These are phyloP conservation scores for Podaxis sp. DNA, from an alignment of 768 basidiomycete species.

Conservation along the genomic window DNA sequence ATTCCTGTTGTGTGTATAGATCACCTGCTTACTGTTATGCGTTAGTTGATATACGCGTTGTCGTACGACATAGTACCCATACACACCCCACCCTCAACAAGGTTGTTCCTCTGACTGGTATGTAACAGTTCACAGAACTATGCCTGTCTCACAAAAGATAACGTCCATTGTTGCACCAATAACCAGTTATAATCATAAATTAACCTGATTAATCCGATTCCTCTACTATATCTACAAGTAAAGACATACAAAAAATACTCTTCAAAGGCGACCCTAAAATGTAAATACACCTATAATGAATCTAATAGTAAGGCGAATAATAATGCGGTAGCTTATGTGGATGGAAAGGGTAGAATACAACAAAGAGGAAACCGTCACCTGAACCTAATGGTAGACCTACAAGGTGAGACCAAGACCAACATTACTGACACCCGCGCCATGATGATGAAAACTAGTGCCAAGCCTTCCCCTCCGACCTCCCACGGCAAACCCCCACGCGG, in stretches of 20 bases:
- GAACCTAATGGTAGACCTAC: background rate
- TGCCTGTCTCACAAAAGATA: background rate
- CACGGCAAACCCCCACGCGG: constrained; percentile 47
- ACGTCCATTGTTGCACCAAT: background rate
- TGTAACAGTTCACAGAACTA: too few species aligned
- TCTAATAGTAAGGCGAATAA: background rate
- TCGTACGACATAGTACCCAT: background rate
- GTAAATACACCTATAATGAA: background rate
- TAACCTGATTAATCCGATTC: constrained; percentile 1
- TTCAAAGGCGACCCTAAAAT: background rate
- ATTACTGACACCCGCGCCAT: background rate
- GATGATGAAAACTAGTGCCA: background rate
- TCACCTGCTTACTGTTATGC: background rate
- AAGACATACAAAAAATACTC: background rate
- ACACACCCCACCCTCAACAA: background rate
- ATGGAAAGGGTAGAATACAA: background rate
- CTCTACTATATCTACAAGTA: constrained; percentile 1
- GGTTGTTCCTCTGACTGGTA: background rate
- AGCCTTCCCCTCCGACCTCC: constrained; percentile 18
- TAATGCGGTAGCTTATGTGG: background rate
- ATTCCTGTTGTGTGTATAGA: background rate
- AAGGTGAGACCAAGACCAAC: constrained; percentile 7
- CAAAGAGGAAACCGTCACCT: background rate
- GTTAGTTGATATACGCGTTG: background rate
- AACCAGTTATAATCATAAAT: background rate